These are phyloP conservation scores for Evansstolkia leycettana DNA, from an alignment of 495 filamentous ascomycete genomes.

Conservation along the genomic window DNA sequence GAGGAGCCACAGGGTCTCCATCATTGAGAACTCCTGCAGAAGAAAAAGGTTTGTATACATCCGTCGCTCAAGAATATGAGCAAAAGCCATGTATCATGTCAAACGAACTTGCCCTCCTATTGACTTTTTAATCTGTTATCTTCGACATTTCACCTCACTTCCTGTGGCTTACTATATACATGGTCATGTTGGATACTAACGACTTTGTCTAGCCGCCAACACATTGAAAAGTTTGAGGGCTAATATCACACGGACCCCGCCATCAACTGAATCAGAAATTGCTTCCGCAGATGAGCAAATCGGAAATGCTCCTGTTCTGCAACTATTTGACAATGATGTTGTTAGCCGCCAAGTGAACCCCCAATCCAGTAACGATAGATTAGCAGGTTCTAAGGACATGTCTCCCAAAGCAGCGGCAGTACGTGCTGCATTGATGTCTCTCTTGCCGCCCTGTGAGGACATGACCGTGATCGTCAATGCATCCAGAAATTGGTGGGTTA, in stretches of 20 bases:
- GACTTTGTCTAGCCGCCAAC: too few relatives aligned
- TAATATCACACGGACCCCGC: slow-evolving; percentile 1
- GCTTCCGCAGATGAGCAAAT: slow-evolving; percentile 17
- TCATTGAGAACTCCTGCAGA: neutral
- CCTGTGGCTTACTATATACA: too few relatives aligned
- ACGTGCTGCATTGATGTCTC: slow-evolving; percentile 14
- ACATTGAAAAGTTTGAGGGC: neutral
- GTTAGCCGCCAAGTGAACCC: slow-evolving; percentile 19
- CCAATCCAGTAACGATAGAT: slow-evolving; percentile 11
- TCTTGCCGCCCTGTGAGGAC: slow-evolving; percentile 21
- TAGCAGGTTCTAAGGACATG: slow-evolving; percentile 12
- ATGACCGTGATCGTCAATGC: slow-evolving; percentile 17
- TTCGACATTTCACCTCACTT: too few relatives aligned
- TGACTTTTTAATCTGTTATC: too few relatives aligned
- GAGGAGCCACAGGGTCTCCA: neutral
- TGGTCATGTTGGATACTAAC: too few relatives aligned
- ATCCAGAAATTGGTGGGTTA: slow-evolving; percentile 14
- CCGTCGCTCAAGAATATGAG: too few relatives aligned
- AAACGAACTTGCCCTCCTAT: slow-evolving; percentile 9
- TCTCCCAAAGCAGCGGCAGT: slow-evolving; percentile 18
- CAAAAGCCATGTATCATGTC: too few relatives aligned
- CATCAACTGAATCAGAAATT: slow-evolving; percentile 8
- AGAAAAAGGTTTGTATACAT: neutral
- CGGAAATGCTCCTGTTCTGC: slow-evolving; percentile 27
- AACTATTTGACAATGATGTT: slow-evolving; percentile 29